phyloP scores from a whole-genome alignment of 1,139 yeast species.

The Nakaseomyces nivariensis region DNA sequence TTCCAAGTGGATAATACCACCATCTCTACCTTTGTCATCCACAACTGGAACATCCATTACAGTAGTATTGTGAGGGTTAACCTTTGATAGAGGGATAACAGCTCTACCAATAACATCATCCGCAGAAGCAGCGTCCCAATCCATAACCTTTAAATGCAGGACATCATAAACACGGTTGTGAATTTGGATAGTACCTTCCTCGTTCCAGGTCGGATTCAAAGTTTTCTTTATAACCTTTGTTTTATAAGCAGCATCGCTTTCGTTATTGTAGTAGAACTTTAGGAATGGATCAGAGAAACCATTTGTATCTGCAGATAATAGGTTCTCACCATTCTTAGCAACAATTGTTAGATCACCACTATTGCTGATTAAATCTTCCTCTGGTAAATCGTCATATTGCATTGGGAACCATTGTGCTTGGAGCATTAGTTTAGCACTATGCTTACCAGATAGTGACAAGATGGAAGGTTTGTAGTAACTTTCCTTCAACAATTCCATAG shows the following conservation, averaged over 20 bases:
- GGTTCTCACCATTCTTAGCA: slow-evolving; percentile 54
- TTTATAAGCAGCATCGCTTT: slow-evolving; percentile 47
- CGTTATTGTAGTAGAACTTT: slow-evolving; percentile 54
- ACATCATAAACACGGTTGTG: slow-evolving; percentile 53
- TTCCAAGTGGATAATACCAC: slow-evolving; percentile 54
- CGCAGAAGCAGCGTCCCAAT: slow-evolving; percentile 88
- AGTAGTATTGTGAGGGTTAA: slow-evolving; percentile 47
- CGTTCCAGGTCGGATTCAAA: slow-evolving; percentile 81
- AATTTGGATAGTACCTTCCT: slow-evolving; percentile 39
- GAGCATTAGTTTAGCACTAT: slow-evolving; percentile 42
- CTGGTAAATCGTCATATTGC: slow-evolving; percentile 49
- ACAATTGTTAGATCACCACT: slow-evolving; percentile 64
- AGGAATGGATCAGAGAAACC: slow-evolving; percentile 92
- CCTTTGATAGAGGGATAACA: slow-evolving; percentile 45
- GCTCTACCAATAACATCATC: slow-evolving; percentile 76
- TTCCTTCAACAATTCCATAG: slow-evolving; percentile 54
- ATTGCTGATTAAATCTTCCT: slow-evolving; percentile 64
- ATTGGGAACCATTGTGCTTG: slow-evolving; percentile 79
- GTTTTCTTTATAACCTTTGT: slow-evolving; percentile 79
- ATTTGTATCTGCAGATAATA: slow-evolving; percentile 75
- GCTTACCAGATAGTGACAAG: slow-evolving; percentile 42
- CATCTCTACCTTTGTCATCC: slow-evolving; percentile 38
- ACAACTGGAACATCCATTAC: slow-evolving; percentile 46
- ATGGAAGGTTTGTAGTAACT: slow-evolving; percentile 53
- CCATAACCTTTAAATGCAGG: slow-evolving; percentile 52